These are phyloP conservation scores for Cytospora leucostoma DNA, from an alignment of 2,329 filamentous ascomycete genomes.

Conservation along the genomic window DNA sequence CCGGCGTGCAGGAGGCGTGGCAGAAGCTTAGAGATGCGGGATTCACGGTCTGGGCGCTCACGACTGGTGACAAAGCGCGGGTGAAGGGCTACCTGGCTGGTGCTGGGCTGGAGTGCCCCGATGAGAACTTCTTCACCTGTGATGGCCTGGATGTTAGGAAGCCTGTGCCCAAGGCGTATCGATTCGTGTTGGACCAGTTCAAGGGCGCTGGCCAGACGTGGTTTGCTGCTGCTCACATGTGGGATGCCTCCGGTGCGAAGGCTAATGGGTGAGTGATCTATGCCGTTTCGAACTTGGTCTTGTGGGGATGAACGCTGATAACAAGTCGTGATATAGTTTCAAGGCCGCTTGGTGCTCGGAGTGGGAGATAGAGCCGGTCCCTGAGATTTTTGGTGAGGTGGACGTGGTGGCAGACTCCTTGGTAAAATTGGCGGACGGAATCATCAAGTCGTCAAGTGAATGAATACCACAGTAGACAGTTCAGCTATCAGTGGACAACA, in stretches of 20 bases:
- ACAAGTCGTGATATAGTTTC: conserved; percentile 35
- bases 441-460: conserved; percentile 35
- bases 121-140: conserved; percentile 53
- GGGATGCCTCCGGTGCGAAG: conserved; percentile 57
- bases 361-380: conserved; percentile 52
- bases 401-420: conserved; percentile 51
- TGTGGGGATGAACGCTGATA: not conserved
- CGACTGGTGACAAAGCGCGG: conserved; percentile 50
- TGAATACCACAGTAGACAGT: too few species aligned
- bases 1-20: conserved; percentile 45
- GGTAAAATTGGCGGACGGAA: conserved; percentile 48
- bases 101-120: conserved; percentile 50
- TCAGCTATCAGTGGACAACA: too few species aligned
- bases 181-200: conserved; percentile 45
- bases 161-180: conserved; percentile 50
- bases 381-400: conserved; percentile 53
- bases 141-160: conserved; percentile 51
- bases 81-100: conserved; percentile 55
- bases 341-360: conserved; percentile 55
- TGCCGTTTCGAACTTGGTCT: not conserved
- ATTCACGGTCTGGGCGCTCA: conserved; percentile 57
- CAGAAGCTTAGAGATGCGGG: conserved; percentile 45
- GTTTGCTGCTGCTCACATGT: conserved; percentile 62
- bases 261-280: conserved; percentile 41
- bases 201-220: conserved; percentile 44